Conservation (phyloP, 2,329 filamentous ascomycete species). For the Grosmannia clavigera region DNA sequence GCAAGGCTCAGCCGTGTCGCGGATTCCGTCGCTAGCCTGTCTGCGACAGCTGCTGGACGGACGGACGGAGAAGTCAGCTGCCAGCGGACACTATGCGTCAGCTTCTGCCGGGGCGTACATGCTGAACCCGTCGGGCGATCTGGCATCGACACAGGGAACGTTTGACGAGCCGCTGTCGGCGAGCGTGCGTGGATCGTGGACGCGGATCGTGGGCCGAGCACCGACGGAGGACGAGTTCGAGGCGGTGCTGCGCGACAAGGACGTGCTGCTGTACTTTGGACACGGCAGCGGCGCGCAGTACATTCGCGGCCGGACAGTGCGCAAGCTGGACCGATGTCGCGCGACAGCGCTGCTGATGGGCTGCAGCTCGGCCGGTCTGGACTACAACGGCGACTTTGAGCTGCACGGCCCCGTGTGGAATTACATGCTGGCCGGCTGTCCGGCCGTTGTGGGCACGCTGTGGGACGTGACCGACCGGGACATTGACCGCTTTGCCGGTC, state of each 20-base stretch:
- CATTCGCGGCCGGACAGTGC: slow-evolving; percentile 72
- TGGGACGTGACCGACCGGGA: slow-evolving; percentile 99
- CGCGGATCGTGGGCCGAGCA: slow-evolving; percentile 50
- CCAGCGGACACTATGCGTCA: slow-evolving; percentile 42
- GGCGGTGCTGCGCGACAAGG: slow-evolving; percentile 47
- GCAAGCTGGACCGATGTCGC: slow-evolving; percentile 57
- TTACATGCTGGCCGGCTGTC: slow-evolving; percentile 79
- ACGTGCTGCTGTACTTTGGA: slow-evolving; percentile 84
- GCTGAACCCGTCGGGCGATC: slow-evolving; percentile 77
- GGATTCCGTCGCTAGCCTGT: slow-evolving; percentile 76
- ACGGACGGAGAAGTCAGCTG: not conserved
- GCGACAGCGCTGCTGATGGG: slow-evolving; percentile 86
- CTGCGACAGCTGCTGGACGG: slow-evolving; percentile 64
- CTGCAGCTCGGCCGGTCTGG: slow-evolving; percentile 74
- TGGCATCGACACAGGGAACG: slow-evolving; percentile 64
- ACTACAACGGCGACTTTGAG: slow-evolving; percentile 76
- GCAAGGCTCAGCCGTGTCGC: slow-evolving; percentile 64
- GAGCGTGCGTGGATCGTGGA: slow-evolving; percentile 56
- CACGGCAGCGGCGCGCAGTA: slow-evolving; percentile 94
- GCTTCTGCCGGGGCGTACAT: slow-evolving; percentile 56
- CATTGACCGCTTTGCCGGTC: slow-evolving; percentile 81
- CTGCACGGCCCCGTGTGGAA: slow-evolving; percentile 82
- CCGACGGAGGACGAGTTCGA: slow-evolving; percentile 74
- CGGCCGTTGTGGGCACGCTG: slow-evolving; percentile 79
- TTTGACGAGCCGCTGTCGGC: slow-evolving; percentile 54